phyloP scores from a whole-genome alignment of 73 alveolate genomes.

The Paramecium biaurelia region DNA sequence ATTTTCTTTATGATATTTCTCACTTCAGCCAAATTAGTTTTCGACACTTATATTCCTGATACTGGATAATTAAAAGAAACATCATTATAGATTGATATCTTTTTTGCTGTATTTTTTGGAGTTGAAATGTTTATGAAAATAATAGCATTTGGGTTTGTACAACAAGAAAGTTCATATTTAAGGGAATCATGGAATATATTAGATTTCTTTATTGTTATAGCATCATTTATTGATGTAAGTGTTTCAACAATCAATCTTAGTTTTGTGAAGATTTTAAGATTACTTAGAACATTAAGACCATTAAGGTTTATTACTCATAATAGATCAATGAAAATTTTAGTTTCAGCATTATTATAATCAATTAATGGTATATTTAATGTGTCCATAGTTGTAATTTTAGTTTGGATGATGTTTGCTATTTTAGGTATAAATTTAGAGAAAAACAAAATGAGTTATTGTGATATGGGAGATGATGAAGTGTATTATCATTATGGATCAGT shows the following conservation, averaged over 20 bases:
- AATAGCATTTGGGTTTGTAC: constrained; percentile 78
- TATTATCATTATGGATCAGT: neutral
- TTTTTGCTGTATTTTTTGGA: constrained; percentile 60
- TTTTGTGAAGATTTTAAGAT: constrained; percentile 85
- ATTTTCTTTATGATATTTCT: constrained; percentile 58
- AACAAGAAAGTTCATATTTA: constrained; percentile 72
- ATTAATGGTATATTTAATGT: constrained; percentile 85
- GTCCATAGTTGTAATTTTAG: constrained; percentile 82
- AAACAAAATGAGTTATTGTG: constrained; percentile 58
- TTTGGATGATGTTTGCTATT: constrained; percentile 77
- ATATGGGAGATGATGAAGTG: constrained; percentile 73
- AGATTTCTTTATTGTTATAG: constrained; percentile 68
- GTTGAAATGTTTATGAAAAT: constrained; percentile 74
- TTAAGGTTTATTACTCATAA: constrained; percentile 91
- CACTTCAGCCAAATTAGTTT: constrained; percentile 48
- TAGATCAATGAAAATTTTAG: constrained; percentile 84
- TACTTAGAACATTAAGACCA: constrained; percentile 93
- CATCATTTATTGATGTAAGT: constrained; percentile 58
- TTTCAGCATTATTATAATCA: constrained; percentile 88
- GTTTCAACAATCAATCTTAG: constrained; percentile 56
- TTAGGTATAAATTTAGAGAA: constrained; percentile 47
- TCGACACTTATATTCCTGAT: constrained; percentile 64
- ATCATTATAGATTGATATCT: constrained; percentile 18
- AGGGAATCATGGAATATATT: constrained; percentile 72
- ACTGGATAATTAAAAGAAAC: neutral